Evolutionary conservation across 805 yeast genomes (phyloP).

Genomic region (Nakazawaea pomicola): DNA sequence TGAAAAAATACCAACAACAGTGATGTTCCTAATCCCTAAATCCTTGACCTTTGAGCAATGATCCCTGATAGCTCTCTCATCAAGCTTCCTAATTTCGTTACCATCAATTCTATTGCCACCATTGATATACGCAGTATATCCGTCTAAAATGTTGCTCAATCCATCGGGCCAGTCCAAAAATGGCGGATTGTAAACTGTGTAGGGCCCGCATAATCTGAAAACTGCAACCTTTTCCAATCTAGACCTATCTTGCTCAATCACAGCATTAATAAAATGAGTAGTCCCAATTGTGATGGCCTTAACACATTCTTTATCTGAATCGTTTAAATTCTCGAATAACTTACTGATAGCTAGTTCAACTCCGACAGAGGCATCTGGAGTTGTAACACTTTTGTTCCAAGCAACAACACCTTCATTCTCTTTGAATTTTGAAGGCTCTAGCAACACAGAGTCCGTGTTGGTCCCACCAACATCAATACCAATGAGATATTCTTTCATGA

Average conservation of each 20-base stretch:
- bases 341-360: constrained; percentile 31
- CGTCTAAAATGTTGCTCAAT: constrained; percentile 26
- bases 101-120: constrained; percentile 43
- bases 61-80: constrained; percentile 24
- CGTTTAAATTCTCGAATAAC: constrained; percentile 23
- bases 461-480: constrained; percentile 52
- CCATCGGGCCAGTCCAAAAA: constrained; percentile 40
- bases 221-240: constrained; percentile 40
- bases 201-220: constrained; percentile 39
- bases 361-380: constrained; percentile 38
- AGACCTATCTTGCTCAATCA: constrained; percentile 38
- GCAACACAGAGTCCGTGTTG: constrained; percentile 41
- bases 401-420: constrained; percentile 30
- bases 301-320: constrained; percentile 22
- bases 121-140: constrained; percentile 28
- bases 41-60: constrained; percentile 28
- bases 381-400: constrained; percentile 39
- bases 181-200: constrained; percentile 31
- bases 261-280: constrained; percentile 47
- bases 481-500: constrained; percentile 20
- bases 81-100: constrained; percentile 26
- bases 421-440: constrained; percentile 29
- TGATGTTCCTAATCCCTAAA: constrained; percentile 30
- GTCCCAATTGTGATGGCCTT: constrained; percentile 45
- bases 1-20: constrained; percentile 36